Percentiles rank a stretch among this genome's conserved stretches.
Conservation (phyloP, 2,329 filamentous ascomycete genomes). For the Stachybotrys chlorohalonatus region DNA sequence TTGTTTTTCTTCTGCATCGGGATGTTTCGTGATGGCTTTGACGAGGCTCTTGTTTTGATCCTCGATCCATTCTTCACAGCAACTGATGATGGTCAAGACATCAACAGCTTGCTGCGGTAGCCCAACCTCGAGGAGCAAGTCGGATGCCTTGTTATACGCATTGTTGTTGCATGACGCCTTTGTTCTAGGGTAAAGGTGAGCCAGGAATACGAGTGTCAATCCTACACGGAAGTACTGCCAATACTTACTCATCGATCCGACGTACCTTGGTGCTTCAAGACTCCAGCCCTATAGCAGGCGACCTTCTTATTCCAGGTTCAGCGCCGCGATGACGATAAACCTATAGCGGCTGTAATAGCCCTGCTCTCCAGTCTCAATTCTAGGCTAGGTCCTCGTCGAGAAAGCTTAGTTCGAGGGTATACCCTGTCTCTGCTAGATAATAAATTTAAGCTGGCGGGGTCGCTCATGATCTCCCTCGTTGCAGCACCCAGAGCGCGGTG, state of each 20-base stretch:
- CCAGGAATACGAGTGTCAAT: too few relatives aligned
- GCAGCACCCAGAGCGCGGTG: neutral
- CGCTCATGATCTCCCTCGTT: neutral
- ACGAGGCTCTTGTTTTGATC: too few relatives aligned
- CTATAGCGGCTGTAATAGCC: neutral
- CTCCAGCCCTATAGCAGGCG: too few relatives aligned
- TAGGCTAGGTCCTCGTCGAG: neutral
- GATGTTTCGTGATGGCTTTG: too few relatives aligned
- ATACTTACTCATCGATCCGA: too few relatives aligned
- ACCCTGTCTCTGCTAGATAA: neutral
- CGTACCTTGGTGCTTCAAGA: too few relatives aligned
- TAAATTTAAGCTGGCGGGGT: neutral
- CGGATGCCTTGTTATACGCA: neutral
- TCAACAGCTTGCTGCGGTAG: neutral
- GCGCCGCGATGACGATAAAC: too few relatives aligned
- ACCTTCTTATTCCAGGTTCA: too few relatives aligned
- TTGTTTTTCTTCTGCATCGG: too few relatives aligned
- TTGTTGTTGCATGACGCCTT: neutral
- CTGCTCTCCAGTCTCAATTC: neutral
- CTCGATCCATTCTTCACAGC: neutral
- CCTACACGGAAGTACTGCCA: too few relatives aligned
- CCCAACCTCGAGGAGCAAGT: neutral
- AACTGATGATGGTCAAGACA: neutral
- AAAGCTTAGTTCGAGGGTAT: neutral
- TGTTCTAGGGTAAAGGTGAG: neutral